Base-by-base conservation (phyloP, 768 basidiomycete genomes). In the Lactarius quietus region DNA sequence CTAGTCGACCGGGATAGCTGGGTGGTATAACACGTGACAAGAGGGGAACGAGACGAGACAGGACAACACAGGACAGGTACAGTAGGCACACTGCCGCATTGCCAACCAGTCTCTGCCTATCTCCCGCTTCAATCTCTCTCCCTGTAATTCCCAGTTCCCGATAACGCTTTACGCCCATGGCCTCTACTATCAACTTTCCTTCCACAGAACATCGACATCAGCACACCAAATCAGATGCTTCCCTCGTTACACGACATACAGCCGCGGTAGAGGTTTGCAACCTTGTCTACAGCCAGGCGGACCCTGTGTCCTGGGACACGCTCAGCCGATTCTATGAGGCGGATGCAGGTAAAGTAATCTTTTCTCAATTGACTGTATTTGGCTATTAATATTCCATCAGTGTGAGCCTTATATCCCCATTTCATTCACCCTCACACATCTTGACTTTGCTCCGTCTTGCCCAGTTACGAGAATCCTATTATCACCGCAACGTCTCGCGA, bases 391-490 rank as follows among this genome's bases (percentile, higher is more conserved):
- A 31, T 54, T 70, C 54, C 26, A 64, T 58, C 63, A 48, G 69
- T 72, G 23, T 69, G 61, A 63, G 58, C 56, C 45, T 41, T 45
- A 64, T 62, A 66, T 62, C 39, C 58, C 65, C 64, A 55, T 59
- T 64, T n/a, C 18, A 58, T 51, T 17, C 59, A 82, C 81, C 78
- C 80, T 82, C 51, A 15, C 58, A 82, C 80, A 78, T 81, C 82
- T 74, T 80, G 82, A 61, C 58, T 59, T 57, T 56, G 7, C 41
- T 35, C 48, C 63, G 39, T 31, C 38, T 43, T 23, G 23, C 26
- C 14, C 61, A 89, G 87, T 70, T 92, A 92, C 71, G 89, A 92
- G 77, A 92, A 92, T 70, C 91, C 91, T 3, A 74, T 89, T 67
- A 72, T 92, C 45, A 91, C 89, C 38, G 88, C 90, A 39, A 88